Conservation (phyloP, 2,329 filamentous ascomycete species). For the Penicillium occitanis region DNA sequence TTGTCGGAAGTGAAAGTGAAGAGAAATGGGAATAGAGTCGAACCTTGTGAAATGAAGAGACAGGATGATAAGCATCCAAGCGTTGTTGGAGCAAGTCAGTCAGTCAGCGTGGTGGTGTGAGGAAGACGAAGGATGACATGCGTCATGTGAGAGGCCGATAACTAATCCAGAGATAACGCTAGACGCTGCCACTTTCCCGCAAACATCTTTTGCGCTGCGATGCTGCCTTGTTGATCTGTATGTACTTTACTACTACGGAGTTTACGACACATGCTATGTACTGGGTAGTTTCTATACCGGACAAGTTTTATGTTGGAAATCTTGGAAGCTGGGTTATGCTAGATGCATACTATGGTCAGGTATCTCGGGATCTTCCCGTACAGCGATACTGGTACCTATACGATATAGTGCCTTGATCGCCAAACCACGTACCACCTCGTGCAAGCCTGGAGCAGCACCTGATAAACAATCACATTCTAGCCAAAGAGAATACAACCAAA, state of each 20-base stretch:
- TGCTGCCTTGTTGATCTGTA: not conserved
- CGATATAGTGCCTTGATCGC: not conserved
- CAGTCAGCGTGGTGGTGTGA: conserved; percentile 3
- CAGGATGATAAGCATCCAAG: conserved; percentile 2
- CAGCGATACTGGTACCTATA: not conserved
- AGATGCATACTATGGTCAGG: not conserved
- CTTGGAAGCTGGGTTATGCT: not conserved
- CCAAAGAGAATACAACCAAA: not conserved
- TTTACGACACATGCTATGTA: not conserved
- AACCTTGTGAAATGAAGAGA: not conserved
- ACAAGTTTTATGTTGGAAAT: not conserved
- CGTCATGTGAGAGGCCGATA: conserved; percentile 34
- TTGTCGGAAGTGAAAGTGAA: not conserved
- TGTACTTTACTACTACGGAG: not conserved
- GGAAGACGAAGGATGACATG: conserved; percentile 23
- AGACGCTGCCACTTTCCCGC: not conserved
- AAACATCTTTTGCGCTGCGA: conserved; percentile 1
- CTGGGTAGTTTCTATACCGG: not conserved
- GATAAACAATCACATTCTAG: not conserved
- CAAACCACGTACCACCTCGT: not conserved
- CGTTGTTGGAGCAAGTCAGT: not conserved
- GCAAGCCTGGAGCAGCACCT: not conserved
- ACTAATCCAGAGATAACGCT: conserved; percentile 12
- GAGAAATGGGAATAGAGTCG: too few relatives aligned
- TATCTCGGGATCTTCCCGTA: not conserved